Evolutionary conservation across 805 yeast genomes (phyloP).

Genomic region (Ogataea neopini): DNA sequence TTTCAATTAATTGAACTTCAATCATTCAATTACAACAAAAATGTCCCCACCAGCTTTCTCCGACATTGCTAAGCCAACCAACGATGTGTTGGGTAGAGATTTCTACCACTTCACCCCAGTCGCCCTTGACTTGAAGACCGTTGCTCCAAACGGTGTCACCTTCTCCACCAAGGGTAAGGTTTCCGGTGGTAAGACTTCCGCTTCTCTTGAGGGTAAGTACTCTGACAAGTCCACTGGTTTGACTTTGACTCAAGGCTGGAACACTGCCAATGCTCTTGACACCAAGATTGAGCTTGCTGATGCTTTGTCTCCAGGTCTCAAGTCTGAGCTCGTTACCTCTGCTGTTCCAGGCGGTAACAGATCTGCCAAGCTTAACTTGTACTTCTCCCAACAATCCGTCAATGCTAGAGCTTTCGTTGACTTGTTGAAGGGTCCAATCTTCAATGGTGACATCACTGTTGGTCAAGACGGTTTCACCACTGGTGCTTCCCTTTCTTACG

Average conservation of each 20-base stretch:
- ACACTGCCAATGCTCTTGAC: constrained; percentile 86
- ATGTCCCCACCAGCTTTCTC: constrained; percentile 91
- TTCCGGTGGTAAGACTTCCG: constrained; percentile 78
- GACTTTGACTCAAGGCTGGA: constrained; percentile 97
- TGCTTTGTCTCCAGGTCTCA: constrained; percentile 91
- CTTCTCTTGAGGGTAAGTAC: constrained; percentile 88
- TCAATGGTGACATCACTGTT: constrained; percentile 91
- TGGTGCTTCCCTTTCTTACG: constrained; percentile 97
- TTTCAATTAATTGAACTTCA: background rate
- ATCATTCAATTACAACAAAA: constrained; percentile 17
- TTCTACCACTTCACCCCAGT: constrained; percentile 92
- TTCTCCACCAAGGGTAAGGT: constrained; percentile 93
- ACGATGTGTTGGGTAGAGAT: constrained; percentile 86
- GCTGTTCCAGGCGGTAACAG: constrained; percentile 84
- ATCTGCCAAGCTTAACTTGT: constrained; percentile 86
- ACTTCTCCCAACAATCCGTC: constrained; percentile 89
- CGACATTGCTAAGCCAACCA: constrained; percentile 89
- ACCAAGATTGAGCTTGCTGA: constrained; percentile 93
- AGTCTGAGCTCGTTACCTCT: constrained; percentile 86
- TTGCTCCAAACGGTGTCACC: constrained; percentile 94
- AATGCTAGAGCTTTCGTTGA: constrained; percentile 95
- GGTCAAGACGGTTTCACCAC: constrained; percentile 96
- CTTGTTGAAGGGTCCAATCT: constrained; percentile 91
- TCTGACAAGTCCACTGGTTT: constrained; percentile 90
- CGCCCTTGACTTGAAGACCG: constrained; percentile 84